These are phyloP conservation scores for Metarhizium album DNA, from an alignment of 2,329 filamentous ascomycete species.

Conservation along the genomic window DNA sequence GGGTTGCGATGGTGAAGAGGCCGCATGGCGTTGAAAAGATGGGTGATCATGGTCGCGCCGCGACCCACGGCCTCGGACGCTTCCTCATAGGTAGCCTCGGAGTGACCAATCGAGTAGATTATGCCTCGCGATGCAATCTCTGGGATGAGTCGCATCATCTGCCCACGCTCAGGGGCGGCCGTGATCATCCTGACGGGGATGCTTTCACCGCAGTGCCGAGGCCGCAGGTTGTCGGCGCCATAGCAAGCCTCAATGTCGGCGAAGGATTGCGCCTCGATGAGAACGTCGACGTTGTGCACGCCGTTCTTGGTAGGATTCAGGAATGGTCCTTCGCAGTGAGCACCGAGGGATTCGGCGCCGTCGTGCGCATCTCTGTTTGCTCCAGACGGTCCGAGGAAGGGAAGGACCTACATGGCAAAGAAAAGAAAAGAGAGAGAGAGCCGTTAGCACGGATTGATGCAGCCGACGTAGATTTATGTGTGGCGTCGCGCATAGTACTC, in stretches of 20 bases:
- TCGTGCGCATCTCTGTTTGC: constrained; percentile 45
- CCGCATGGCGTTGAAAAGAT: constrained; percentile 89
- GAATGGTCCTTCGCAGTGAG: constrained; percentile 87
- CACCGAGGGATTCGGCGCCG: constrained; percentile 79
- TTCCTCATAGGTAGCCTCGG: constrained; percentile 77
- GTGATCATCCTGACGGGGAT: constrained; percentile 68
- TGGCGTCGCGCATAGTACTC: too few relatives aligned
- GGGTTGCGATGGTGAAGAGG: constrained; percentile 86
- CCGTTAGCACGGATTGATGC: too few relatives aligned
- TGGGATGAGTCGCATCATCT: constrained; percentile 58
- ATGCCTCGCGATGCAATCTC: constrained; percentile 56
- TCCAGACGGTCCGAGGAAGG: constrained; percentile 65
- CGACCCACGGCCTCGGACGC: constrained; percentile 59
- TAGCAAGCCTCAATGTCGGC: constrained; percentile 61
- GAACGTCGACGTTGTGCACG: constrained; percentile 66
- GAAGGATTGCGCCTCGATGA: constrained; percentile 53
- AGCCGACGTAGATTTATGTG: too few relatives aligned
- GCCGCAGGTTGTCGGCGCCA: constrained; percentile 54
- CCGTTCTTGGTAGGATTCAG: constrained; percentile 75
- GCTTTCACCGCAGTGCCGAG: constrained; percentile 22
- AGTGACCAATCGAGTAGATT: constrained; percentile 73
- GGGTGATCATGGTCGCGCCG: constrained; percentile 82
- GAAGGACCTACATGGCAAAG: constrained; percentile 46
- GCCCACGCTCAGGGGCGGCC: constrained; percentile 69
- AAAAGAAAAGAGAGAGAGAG: too few relatives aligned